Evolutionary conservation across 768 basidiomycete genomes (phyloP).

Genomic region (Boletus patriciae): DNA sequence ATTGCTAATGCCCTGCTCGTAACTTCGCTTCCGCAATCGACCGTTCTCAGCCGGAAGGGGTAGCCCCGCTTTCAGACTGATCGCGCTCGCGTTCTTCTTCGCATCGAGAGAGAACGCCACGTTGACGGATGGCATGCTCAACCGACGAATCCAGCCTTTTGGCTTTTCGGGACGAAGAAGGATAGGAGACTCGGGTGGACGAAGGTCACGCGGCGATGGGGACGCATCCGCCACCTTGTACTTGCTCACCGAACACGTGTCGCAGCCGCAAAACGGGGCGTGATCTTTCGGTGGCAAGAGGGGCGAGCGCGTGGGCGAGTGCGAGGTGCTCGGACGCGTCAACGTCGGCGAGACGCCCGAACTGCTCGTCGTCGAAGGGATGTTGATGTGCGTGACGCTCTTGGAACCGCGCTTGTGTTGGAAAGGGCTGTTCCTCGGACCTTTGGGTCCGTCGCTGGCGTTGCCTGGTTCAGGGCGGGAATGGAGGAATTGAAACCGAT

Average conservation of each 20-base stretch:
- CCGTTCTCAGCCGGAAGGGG: constrained; percentile 50
- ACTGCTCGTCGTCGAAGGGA: constrained; percentile 17
- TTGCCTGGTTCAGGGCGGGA: constrained; percentile 31
- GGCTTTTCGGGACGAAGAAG: constrained; percentile 54
- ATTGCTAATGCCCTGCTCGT: constrained; percentile 41
- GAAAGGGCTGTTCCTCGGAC: constrained; percentile 24
- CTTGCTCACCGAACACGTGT: constrained; percentile 57
- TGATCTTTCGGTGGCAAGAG: constrained; percentile 41
- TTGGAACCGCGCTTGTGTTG: constrained; percentile 32
- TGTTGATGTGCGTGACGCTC: constrained; percentile 30
- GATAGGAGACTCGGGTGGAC: constrained; percentile 45
- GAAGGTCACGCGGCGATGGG: constrained; percentile 35
- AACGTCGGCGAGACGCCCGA: not conserved
- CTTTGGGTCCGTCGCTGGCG: constrained; percentile 32
- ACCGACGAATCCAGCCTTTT: constrained; percentile 71
- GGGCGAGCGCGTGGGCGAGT: constrained; percentile 31
- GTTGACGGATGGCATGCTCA: constrained; percentile 74
- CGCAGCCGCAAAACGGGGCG: constrained; percentile 66
- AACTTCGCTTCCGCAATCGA: constrained; percentile 37
- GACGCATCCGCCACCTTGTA: constrained; percentile 42
- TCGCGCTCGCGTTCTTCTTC: constrained; percentile 51
- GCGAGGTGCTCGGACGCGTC: constrained; percentile 25
- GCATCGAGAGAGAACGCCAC: constrained; percentile 60
- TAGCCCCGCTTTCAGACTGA: constrained; percentile 35
- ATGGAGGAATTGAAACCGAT: constrained; percentile 45